Evolutionary conservation across 1,139 yeast genomes (phyloP).

Genomic region (Yamadazyma trypodendri): DNA sequence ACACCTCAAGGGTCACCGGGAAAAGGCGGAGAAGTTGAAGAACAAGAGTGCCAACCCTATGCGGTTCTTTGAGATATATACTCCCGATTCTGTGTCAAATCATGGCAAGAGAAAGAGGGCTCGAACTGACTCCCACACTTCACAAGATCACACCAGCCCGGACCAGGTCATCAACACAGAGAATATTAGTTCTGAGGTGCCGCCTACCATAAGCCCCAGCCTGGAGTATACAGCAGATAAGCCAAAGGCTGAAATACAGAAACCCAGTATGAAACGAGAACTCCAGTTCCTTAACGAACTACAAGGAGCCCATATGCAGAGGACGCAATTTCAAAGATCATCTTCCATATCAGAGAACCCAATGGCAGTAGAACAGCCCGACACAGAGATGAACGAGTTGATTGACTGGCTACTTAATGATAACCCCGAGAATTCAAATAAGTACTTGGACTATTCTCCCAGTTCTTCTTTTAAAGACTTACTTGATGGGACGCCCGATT

Average conservation of each 20-base stretch:
- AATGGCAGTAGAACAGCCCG: slow-evolving; percentile 2
- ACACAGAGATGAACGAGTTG: slow-evolving; percentile 7
- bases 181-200: background rate
- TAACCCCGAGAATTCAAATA: slow-evolving; percentile 14
- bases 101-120: background rate
- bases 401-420: slow-evolving; percentile 12
- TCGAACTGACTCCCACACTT: background rate
- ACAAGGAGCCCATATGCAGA: background rate
- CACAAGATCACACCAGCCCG: background rate
- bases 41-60: slow-evolving; percentile 2
- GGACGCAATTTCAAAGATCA: background rate
- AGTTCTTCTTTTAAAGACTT: slow-evolving; percentile 28
- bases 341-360: slow-evolving; percentile 3
- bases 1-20: slow-evolving; percentile 29
- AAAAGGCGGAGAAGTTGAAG: slow-evolving; percentile 11
- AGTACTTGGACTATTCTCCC: slow-evolving; percentile 21
- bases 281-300: background rate
- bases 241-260: background rate
- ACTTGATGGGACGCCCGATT: slow-evolving; percentile 27
- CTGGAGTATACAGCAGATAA: too few species aligned
- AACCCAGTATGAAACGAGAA: background rate
- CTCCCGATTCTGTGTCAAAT: slow-evolving; percentile 5
- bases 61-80: slow-evolving; percentile 10
- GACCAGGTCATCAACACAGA: background rate
- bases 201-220: too few species aligned